Conservation (phyloP, 2,329 filamentous ascomycete species). For the Claviceps arundinis region DNA sequence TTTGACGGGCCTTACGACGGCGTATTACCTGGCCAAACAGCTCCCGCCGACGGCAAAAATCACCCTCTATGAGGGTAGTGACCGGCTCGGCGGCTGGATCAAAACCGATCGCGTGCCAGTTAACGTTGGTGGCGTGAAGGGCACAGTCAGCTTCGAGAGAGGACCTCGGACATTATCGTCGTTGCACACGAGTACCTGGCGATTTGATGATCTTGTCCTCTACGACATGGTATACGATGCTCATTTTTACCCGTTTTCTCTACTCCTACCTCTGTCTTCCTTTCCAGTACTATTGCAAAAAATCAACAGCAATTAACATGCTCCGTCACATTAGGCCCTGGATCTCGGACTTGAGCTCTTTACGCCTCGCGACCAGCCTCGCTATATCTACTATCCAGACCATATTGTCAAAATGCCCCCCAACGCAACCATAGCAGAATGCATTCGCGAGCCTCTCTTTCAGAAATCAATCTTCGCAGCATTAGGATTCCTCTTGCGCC, state of each 20-base stretch:
- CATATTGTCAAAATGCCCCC: slow-evolving; percentile 34
- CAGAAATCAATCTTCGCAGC: slow-evolving; percentile 16
- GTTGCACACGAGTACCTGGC: slow-evolving; percentile 23
- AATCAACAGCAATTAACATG: slow-evolving; percentile 1
- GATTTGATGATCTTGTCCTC: slow-evolving; percentile 51
- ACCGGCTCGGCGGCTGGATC: slow-evolving; percentile 73
- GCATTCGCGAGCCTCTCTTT: slow-evolving; percentile 21
- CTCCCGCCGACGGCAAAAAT: slow-evolving; percentile 53
- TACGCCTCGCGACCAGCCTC: slow-evolving; percentile 34
- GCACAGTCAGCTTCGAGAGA: slow-evolving; percentile 60
- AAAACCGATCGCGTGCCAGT: slow-evolving; percentile 50
- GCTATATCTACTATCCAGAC: slow-evolving; percentile 83
- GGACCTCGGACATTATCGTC: slow-evolving; percentile 67
- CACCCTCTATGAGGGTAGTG: slow-evolving; percentile 64
- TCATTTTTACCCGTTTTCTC: not conserved
- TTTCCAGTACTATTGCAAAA: not conserved
- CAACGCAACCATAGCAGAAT: slow-evolving; percentile 11
- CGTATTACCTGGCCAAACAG: slow-evolving; percentile 60
- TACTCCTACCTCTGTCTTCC: too few relatives aligned
- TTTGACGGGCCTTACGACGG: slow-evolving; percentile 67
- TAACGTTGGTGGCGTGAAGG: slow-evolving; percentile 38
- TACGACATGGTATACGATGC: slow-evolving; percentile 53
- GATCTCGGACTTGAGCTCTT: slow-evolving; percentile 28
- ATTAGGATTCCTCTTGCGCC: slow-evolving; percentile 14
- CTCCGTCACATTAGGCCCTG: slow-evolving; percentile 13